phyloP scores from a whole-genome alignment of 805 yeast genomes.

The Yarrowia divulgata region DNA sequence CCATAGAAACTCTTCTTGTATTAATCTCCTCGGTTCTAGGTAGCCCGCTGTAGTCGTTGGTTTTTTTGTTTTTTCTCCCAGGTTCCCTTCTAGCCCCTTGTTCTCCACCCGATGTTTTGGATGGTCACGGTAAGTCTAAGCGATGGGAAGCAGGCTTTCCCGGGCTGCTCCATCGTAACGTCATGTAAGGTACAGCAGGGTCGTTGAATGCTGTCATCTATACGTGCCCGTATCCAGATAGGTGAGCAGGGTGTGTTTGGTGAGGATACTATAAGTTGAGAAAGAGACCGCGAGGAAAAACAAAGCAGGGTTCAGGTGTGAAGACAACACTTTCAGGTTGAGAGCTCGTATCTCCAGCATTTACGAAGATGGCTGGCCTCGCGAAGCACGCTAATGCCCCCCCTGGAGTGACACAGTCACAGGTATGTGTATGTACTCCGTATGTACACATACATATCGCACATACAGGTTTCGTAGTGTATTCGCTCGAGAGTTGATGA shows the following conservation, averaged over 20 bases:
- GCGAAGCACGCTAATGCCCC: no score
- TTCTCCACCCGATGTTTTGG: background rate
- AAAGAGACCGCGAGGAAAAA: no score
- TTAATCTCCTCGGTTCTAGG: no score
- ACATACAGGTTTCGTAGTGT: background rate
- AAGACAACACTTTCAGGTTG: background rate
- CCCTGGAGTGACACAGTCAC: background rate
- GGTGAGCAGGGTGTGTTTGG: background rate
- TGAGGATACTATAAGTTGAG: background rate
- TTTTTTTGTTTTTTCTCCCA: no score
- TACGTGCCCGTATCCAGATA: slow-evolving; percentile 5
- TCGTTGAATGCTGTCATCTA: slow-evolving; percentile 3
- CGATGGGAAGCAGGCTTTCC: slow-evolving; percentile 2
- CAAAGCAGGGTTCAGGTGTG: background rate
- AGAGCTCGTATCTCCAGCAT: background rate
- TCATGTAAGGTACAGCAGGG: slow-evolving; percentile 27
- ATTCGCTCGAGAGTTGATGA: background rate
- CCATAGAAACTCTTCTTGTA: no score
- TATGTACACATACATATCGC: no score
- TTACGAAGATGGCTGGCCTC: no score
- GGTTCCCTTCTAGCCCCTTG: background rate
- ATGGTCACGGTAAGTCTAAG: background rate
- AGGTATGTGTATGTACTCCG: no score
- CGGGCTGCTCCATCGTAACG: slow-evolving; percentile 8
- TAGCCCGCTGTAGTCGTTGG: no score